Conservation (phyloP, 2,329 filamentous ascomycete species). For the Penicillium palitans region DNA sequence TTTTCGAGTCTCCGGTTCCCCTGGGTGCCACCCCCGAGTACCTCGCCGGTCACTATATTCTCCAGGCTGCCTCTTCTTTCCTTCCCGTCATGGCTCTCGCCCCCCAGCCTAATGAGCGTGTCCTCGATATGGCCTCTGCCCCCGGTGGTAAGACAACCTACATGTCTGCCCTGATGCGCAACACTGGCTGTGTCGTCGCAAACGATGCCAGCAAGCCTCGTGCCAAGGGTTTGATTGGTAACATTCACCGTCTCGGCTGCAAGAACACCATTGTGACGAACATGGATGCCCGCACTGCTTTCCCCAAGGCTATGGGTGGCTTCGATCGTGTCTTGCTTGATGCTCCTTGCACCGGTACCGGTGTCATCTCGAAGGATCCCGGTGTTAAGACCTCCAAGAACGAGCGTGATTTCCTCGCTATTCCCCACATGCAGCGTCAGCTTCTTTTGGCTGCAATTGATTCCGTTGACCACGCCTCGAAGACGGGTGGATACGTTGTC, state of each 20-base stretch:
- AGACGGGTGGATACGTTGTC: constrained; percentile 91
- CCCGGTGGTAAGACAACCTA: constrained; percentile 96
- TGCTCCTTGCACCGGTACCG: constrained; percentile 92
- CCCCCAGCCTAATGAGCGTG: constrained; percentile 86
- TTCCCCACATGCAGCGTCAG: constrained; percentile 94
- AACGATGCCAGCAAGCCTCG: constrained; percentile 94
- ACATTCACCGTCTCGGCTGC: constrained; percentile 90
- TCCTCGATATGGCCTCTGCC: constrained; percentile 92
- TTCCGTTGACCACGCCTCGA: constrained; percentile 85
- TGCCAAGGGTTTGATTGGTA: constrained; percentile 95
- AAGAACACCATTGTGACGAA: constrained; percentile 95
- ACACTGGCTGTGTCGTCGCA: constrained; percentile 91
- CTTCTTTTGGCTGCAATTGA: constrained; percentile 90
- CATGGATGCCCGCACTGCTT: constrained; percentile 83
- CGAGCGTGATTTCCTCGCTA: constrained; percentile 86
- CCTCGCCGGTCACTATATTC: constrained; percentile 93
- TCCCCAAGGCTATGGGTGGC: constrained; percentile 90
- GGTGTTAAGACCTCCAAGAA: constrained; percentile 99
- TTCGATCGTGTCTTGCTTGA: constrained; percentile 95
- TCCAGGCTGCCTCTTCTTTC: constrained; percentile 95
- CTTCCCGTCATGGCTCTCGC: constrained; percentile 96
- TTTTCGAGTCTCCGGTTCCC: constrained; percentile 86
- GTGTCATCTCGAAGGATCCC: constrained; percentile 95
- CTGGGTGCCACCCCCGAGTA: constrained; percentile 97
- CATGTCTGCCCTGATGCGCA: constrained; percentile 95